Percentiles rank a stretch among this genome's conserved stretches.
phyloP scores from a whole-genome alignment of 176 grass and related monocot genomes.

The Lolium rigidum region DNA sequence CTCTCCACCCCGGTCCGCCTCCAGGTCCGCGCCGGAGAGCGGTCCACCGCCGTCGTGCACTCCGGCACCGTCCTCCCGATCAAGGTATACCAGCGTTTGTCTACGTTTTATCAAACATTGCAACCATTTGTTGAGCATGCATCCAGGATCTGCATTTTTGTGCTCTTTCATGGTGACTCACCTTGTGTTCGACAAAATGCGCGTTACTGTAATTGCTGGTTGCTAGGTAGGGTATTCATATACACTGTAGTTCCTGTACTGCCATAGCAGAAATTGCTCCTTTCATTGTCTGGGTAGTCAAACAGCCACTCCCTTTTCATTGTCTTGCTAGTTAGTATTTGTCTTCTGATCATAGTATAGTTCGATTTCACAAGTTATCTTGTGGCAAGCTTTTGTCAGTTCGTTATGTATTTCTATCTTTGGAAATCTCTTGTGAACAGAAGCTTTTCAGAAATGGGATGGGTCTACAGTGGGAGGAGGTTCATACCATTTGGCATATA shows the following conservation, averaged over 20 bases:
- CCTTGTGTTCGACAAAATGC: conserved; percentile 37
- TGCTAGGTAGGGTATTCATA: background rate
- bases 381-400: background rate
- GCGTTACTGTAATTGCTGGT: background rate
- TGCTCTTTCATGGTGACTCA: background rate
- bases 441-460: background rate
- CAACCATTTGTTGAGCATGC: background rate
- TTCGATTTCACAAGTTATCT: background rate
- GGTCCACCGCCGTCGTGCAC: conserved; percentile 69
- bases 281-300: background rate
- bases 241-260: background rate
- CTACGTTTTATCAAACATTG: background rate
- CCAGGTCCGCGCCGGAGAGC: conserved; percentile 78
- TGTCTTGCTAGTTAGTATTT: too few species aligned
- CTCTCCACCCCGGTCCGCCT: conserved; percentile 80
- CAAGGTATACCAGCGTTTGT: conserved; percentile 44
- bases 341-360: background rate
- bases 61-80: conserved; percentile 81
- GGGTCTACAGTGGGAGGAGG: background rate
- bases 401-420: background rate
- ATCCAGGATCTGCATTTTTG: background rate
- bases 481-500: background rate
- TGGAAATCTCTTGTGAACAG: background rate
- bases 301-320: background rate
- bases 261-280: too few species aligned